A percentile compares a stretch with the other conserved stretches of the same genome.
Conservation (phyloP, 1,284 basidiomycete genomes). For the Ustilago shanxiensis region DNA sequence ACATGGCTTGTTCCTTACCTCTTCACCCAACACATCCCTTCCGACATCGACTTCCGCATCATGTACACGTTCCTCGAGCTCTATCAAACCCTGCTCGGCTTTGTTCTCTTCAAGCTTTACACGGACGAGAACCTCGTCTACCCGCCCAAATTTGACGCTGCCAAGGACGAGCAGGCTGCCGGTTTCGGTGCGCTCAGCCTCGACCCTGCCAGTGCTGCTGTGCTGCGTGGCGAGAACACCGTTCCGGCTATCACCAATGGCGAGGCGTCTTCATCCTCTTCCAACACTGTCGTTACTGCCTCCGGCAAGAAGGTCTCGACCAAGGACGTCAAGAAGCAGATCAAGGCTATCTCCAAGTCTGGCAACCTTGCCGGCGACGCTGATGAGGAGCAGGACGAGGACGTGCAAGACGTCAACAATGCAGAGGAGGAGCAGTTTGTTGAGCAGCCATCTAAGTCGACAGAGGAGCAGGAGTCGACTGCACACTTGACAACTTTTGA, state of each 20-base stretch:
- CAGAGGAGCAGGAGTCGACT: conserved; percentile 70
- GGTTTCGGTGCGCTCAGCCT: conserved; percentile 90
- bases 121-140: conserved; percentile 93
- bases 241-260: conserved; percentile 15
- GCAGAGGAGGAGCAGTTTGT: conserved; percentile 58
- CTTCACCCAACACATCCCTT: conserved; percentile 94
- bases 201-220: conserved; percentile 73
- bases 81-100: conserved; percentile 95
- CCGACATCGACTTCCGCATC: conserved; percentile 96
- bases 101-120: conserved; percentile 97
- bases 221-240: conserved; percentile 57
- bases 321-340: conserved; percentile 73
- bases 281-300: conserved; percentile 43
- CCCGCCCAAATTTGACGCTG: conserved; percentile 87
- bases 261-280: conserved; percentile 33
- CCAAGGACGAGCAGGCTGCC: conserved; percentile 83
- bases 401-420: conserved; percentile 22
- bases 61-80: conserved; percentile 99
- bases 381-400: conserved; percentile 43
- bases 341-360: conserved; percentile 72
- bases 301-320: conserved; percentile 72
- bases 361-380: conserved; percentile 32
- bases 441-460: conserved; percentile 75
- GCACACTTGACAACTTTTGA: conserved; percentile 82
- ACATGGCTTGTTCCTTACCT: conserved; percentile 99